Percentiles rank a stretch among this genome's conserved stretches.
Conservation (phyloP, 164 flowering plant genomes). For the Euptelea pleiosperma region DNA sequence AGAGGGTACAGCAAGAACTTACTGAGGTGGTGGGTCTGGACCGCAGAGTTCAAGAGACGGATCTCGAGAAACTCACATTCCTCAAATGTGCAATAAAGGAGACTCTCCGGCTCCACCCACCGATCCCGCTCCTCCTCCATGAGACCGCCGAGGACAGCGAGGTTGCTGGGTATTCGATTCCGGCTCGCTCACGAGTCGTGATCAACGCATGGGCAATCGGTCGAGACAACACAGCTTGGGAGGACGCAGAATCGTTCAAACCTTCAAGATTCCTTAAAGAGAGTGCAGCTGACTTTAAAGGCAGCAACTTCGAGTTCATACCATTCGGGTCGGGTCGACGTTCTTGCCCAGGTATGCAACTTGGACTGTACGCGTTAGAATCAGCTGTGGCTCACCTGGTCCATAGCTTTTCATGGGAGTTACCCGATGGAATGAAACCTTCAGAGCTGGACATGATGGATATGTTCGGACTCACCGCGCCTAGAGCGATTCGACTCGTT, state of each 20-base stretch:
- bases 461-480: constrained; percentile 76
- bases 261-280: constrained; percentile 45
- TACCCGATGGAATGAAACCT: constrained; percentile 82
- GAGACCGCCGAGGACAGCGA: constrained; percentile 58
- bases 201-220: constrained; percentile 38
- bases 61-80: constrained; percentile 27
- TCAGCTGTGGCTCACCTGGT: constrained; percentile 60
- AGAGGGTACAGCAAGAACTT: constrained; percentile 30
- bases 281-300: constrained; percentile 59
- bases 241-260: constrained; percentile 24
- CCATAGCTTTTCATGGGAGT: constrained; percentile 68
- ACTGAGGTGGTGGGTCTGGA: constrained; percentile 20
- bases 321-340: constrained; percentile 88
- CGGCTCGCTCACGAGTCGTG: constrained; percentile 36
- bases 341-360: constrained; percentile 84
- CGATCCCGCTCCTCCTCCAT: constrained; percentile 80
- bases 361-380: constrained; percentile 70
- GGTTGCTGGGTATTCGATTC: constrained; percentile 56
- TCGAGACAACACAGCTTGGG: constrained; percentile 28
- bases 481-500: constrained; percentile 49
- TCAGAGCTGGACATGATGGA: constrained; percentile 71
- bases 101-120: constrained; percentile 62
- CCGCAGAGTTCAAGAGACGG: constrained; percentile 20
- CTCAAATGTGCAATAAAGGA: constrained; percentile 29
- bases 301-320: constrained; percentile 62